These are phyloP conservation scores for Plasmodiophora brassicae DNA, from an alignment of 208 protist genomes.

Conservation along the genomic window DNA sequence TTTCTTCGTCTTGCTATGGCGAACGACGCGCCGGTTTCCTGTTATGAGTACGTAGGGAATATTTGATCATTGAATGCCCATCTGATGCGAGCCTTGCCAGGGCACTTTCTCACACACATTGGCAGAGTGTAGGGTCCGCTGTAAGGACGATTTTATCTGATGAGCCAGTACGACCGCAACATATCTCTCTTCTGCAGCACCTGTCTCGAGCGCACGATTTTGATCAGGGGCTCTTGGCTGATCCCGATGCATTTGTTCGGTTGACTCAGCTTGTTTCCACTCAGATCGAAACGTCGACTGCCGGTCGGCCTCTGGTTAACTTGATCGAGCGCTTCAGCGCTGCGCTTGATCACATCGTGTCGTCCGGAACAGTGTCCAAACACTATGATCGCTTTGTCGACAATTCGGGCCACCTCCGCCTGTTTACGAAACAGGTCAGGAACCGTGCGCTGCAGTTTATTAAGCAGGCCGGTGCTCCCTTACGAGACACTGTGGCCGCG, in stretches of 20 bases:
- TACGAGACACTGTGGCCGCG: background rate
- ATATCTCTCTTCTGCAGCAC: background rate
- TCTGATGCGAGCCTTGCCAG: background rate
- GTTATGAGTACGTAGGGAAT: too few species aligned
- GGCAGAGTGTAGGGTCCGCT: background rate
- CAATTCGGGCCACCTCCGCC: background rate
- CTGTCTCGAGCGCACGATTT: background rate
- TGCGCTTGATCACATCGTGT: background rate
- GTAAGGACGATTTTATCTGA: background rate
- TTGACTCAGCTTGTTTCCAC: background rate
- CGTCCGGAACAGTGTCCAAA: background rate
- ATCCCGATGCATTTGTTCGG: background rate
- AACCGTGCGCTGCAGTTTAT: background rate
- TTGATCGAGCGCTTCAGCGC: background rate
- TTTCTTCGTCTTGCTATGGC: too few species aligned
- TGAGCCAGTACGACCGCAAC: too few species aligned
- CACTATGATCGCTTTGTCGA: background rate
- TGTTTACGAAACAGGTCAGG: background rate
- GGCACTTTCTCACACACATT: background rate
- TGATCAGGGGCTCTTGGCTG: background rate
- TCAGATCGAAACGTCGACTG: background rate
- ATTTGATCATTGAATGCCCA: too few species aligned
- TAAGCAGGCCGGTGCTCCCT: background rate
- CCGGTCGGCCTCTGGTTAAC: background rate
- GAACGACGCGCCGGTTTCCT: too few species aligned